Percentiles rank a stretch among this genome's conserved stretches.
These are phyloP conservation scores for Chrysanthemum seticuspe DNA, from an alignment of 129 eudicot species.

Conservation along the genomic window DNA sequence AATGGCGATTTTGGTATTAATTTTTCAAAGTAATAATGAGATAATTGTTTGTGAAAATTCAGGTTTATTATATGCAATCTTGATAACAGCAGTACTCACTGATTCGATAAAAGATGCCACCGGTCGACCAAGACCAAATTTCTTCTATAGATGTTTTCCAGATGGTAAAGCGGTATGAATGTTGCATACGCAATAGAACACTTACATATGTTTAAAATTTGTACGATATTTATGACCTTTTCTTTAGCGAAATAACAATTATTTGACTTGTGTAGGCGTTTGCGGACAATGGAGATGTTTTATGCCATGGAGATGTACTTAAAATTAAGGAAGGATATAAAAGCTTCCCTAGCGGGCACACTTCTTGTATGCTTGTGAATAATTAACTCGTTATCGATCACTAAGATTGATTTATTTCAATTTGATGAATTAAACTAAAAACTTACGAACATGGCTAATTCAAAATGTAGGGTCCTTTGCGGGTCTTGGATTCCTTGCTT, in stretches of 20 bases:
- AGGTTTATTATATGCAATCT: slow-evolving; percentile 58
- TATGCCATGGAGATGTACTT: slow-evolving; percentile 40
- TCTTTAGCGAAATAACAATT: background rate
- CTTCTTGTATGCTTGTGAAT: slow-evolving; percentile 44
- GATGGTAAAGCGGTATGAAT: slow-evolving; percentile 54
- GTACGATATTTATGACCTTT: background rate
- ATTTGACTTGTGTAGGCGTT: slow-evolving; percentile 10
- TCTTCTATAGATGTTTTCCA: slow-evolving; percentile 69
- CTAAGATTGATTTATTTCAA: background rate
- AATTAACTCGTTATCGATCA: background rate
- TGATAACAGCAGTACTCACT: slow-evolving; percentile 65
- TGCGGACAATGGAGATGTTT: slow-evolving; percentile 45
- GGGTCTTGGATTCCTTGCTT: slow-evolving; percentile 69
- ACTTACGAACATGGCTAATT: background rate
- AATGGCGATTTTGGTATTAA: background rate
- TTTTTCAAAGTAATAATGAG: background rate
- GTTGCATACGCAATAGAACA: background rate
- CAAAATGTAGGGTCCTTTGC: slow-evolving; percentile 65
- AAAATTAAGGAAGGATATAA: slow-evolving; percentile 75
- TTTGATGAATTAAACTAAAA: background rate
- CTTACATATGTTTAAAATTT: no score
- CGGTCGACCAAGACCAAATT: slow-evolving; percentile 73
- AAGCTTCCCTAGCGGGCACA: slow-evolving; percentile 82
- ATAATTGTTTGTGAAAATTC: background rate
- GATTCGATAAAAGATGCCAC: slow-evolving; percentile 74